These are phyloP conservation scores for Russula ochroleuca DNA, from an alignment of 768 basidiomycete genomes.

Conservation along the genomic window DNA sequence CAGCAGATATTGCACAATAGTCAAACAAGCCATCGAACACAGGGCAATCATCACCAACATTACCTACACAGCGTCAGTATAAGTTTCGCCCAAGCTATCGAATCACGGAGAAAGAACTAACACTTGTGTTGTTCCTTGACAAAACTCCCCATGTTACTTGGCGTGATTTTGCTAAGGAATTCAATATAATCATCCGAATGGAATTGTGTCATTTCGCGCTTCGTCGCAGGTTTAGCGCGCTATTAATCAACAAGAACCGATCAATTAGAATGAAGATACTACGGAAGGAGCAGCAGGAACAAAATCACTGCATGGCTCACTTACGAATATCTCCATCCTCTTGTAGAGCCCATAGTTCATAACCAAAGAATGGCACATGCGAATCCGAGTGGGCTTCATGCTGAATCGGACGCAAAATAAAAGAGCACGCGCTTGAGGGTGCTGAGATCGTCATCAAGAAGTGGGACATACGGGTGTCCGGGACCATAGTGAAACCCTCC, in stretches of 20 bases:
- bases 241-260: slow-evolving; percentile 34
- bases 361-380: slow-evolving; percentile 98
- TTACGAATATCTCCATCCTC: slow-evolving; percentile 99
- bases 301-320: slow-evolving; percentile 35
- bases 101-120: slow-evolving; percentile 36
- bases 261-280: not conserved
- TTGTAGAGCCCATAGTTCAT: slow-evolving; percentile 99
- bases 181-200: slow-evolving; percentile 99
- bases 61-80: slow-evolving; percentile 50
- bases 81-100: not conserved
- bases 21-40: slow-evolving; percentile 99
- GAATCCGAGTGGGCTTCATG: slow-evolving; percentile 97
- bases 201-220: slow-evolving; percentile 99
- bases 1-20: slow-evolving; percentile 99
- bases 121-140: slow-evolving; percentile 96
- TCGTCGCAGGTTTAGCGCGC: slow-evolving; percentile 99
- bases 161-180: slow-evolving; percentile 89
- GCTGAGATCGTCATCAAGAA: slow-evolving; percentile 4
- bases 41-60: slow-evolving; percentile 98
- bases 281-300: no score
- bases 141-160: slow-evolving; percentile 91
- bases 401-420: slow-evolving; percentile 38
- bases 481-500: slow-evolving; percentile 99
- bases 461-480: slow-evolving; percentile 71
- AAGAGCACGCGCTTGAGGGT: slow-evolving; percentile 19